Conservation (phyloP, 2,329 filamentous ascomycete genomes). For the Annulohypoxylon truncatum region DNA sequence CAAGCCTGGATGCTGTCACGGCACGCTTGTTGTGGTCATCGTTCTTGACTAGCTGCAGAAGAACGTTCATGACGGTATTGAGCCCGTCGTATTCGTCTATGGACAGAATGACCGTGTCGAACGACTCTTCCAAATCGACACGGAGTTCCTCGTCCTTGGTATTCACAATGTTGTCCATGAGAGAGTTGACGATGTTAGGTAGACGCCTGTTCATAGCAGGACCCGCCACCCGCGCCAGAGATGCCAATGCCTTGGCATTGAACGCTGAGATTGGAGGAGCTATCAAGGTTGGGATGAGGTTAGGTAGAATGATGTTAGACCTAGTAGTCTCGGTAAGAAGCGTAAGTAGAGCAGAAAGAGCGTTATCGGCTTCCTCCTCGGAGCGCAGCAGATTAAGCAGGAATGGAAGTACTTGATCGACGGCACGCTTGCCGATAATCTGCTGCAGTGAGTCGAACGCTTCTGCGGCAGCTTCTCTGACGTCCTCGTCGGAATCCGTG, state of each 20-base stretch:
- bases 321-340: slow-evolving; percentile 92
- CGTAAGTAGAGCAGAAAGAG: slow-evolving; percentile 90
- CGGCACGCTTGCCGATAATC: slow-evolving; percentile 90
- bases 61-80: slow-evolving; percentile 94
- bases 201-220: slow-evolving; percentile 90
- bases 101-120: slow-evolving; percentile 89
- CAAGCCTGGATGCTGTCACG: slow-evolving; percentile 80
- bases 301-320: slow-evolving; percentile 96
- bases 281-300: slow-evolving; percentile 92
- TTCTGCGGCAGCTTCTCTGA: slow-evolving; percentile 94
- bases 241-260: slow-evolving; percentile 94
- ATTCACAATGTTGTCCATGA: slow-evolving; percentile 91
- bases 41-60: slow-evolving; percentile 88
- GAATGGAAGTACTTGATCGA: slow-evolving; percentile 94
- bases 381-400: slow-evolving; percentile 89
- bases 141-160: slow-evolving; percentile 79
- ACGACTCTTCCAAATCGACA: slow-evolving; percentile 79
- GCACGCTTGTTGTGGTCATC: slow-evolving; percentile 89
- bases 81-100: slow-evolving; percentile 97
- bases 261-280: slow-evolving; percentile 91
- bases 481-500: slow-evolving; percentile 88
- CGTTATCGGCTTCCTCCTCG: slow-evolving; percentile 89
- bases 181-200: slow-evolving; percentile 88
- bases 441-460: slow-evolving; percentile 96
- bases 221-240: slow-evolving; percentile 90